Base-by-base conservation (phyloP, 2,329 filamentous ascomycete genomes). In the Fusarium domesticum region DNA sequence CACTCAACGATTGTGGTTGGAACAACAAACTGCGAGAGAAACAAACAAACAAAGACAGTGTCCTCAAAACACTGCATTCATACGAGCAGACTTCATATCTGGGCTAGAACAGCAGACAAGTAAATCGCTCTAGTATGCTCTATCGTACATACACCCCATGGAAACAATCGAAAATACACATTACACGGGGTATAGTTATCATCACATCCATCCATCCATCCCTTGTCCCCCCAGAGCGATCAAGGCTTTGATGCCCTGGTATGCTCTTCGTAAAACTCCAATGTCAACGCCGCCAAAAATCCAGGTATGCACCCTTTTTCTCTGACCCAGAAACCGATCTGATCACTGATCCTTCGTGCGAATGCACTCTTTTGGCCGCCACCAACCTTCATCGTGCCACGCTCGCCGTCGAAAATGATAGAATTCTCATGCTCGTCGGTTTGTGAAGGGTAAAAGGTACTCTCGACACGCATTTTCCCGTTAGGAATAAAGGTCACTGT, bases 401-500 rank as follows among this genome's bases (percentile, higher is more conserved):
- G 84, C 70, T 96, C 90, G 39, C 90, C 90, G 67, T 96, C 90
- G 65, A 96, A 96, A 0, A 96, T 82, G 48, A 86, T 84, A 45
- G 78, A 82, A 56, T 85, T 84, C 65, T 85, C 83, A 64, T 89
- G 81, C 61, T 87, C 83, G 43, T 87, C 81, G 63, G 65, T 81
- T 70, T 49, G 67, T 2, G 80, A 84, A 0, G 90, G 85, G 63
- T 87, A 87, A 63, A 92, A 95, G 54, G 92, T 86, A 47, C 80
- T 86, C 42, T 92, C 95, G 17, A 96, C 89, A 23, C 89, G 85
- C 69, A 96, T 95, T 60, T 95, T 92, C 33, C 93, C 93, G 65
- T 96, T 96, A n/a, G 91, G 90, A 64, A 96, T 85, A 65, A 98
- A 97, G 23, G 93, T 90, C 11, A 97, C 82, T 41, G 92, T 92